Evolutionary conservation across 768 basidiomycete species (phyloP).

Genomic region (Lactarius akahatsu): DNA sequence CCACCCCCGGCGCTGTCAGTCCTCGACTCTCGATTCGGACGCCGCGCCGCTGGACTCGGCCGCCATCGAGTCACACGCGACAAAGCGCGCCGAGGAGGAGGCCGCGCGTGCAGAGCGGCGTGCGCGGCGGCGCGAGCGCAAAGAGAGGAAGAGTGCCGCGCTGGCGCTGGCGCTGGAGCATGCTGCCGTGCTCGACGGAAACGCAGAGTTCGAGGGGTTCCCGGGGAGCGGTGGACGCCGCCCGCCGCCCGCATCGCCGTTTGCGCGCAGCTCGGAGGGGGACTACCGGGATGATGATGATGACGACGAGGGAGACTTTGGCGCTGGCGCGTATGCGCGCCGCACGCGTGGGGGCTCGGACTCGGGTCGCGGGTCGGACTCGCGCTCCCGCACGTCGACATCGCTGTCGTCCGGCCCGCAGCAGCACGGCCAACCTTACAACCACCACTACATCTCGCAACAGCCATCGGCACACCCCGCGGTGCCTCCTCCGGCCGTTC

Average conservation of each 20-base stretch:
- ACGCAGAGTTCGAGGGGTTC: conserved; percentile 62
- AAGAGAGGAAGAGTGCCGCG: conserved; percentile 44
- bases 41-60: conserved; percentile 63
- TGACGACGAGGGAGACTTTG: conserved; percentile 56
- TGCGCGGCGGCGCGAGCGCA: conserved; percentile 46
- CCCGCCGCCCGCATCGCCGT: conserved; percentile 29
- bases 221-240: conserved; percentile 47
- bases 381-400: conserved; percentile 59
- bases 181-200: conserved; percentile 27
- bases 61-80: conserved; percentile 48
- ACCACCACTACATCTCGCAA: conserved; percentile 33
- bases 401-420: conserved; percentile 36
- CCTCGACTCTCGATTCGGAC: conserved; percentile 64
- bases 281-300: conserved; percentile 39
- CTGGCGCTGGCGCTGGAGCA: conserved; percentile 40
- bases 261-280: conserved; percentile 20
- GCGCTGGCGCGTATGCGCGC: conserved; percentile 53
- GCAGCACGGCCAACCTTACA: conserved; percentile 24
- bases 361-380: conserved; percentile 49
- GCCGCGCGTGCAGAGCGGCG: conserved; percentile 49
- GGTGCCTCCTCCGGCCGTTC: neutral
- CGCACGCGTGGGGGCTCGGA: conserved; percentile 36
- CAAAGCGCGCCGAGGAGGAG: conserved; percentile 34
- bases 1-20: conserved; percentile 33
- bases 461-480: conserved; percentile 21